These are phyloP conservation scores for Flaveria floridana DNA, from an alignment of 140 eudicot species.

Conservation along the genomic window DNA sequence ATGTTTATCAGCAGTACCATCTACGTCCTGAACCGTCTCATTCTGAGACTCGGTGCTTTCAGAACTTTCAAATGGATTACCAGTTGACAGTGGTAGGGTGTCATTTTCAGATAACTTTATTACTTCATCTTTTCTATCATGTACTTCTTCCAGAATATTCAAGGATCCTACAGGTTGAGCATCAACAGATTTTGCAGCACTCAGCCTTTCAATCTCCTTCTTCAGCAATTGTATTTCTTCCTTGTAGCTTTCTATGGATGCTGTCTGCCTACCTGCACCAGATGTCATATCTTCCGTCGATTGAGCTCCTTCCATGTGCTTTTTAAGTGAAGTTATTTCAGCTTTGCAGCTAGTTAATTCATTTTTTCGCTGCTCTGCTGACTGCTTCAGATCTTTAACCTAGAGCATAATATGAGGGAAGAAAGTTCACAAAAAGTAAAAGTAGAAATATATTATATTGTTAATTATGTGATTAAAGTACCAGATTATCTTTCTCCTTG, in stretches of 20 bases:
- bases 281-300: conserved; percentile 36
- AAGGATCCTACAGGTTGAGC: conserved; percentile 38
- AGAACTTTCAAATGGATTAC: conserved; percentile 37
- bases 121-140: conserved; percentile 41
- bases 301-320: conserved; percentile 64
- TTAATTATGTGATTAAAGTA: conserved; percentile 29
- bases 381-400: conserved; percentile 69
- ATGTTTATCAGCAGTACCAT: conserved; percentile 30
- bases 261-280: conserved; percentile 40
- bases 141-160: conserved; percentile 34
- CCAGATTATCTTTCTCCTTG: conserved; percentile 77
- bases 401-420: conserved; percentile 28
- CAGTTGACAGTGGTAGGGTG: conserved; percentile 34
- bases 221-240: conserved; percentile 47
- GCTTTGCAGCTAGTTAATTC: conserved; percentile 78
- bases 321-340: conserved; percentile 82
- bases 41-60: conserved; percentile 34
- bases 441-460: conserved; percentile 14
- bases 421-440: conserved; percentile 23
- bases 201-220: conserved; percentile 53
- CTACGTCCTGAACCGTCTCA: conserved; percentile 27
- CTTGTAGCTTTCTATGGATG: conserved; percentile 48
- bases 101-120: conserved; percentile 40
- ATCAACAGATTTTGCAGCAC: conserved; percentile 35
- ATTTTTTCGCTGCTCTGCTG: conserved; percentile 55